Base-by-base conservation (phyloP, 2,329 filamentous ascomycete genomes). In the Diaporthe sp. region DNA sequence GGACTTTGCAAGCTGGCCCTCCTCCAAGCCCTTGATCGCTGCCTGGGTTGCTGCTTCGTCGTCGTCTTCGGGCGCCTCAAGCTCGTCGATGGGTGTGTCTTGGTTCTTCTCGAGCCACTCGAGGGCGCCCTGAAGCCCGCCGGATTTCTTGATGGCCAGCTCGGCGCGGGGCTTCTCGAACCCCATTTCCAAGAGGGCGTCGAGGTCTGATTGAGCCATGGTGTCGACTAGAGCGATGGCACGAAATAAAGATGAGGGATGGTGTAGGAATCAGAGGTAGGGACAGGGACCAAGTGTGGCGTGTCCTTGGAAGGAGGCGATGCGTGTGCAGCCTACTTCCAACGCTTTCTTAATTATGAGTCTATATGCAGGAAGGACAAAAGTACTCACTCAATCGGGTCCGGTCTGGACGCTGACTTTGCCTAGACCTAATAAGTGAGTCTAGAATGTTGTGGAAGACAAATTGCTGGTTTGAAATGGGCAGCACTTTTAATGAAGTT, bases 51-150 rank as follows among this genome's bases (percentile, higher is more conserved):
- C 76, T 4, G 78, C 88, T 4, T 89, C 85, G 39, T 88, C 88
- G 34, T 82, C 81, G 4, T 83, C 84, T 1, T 83, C 83, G 34
- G 84, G 82, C 20, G 79, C 80, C 78, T 94, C 90, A 77, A 98
- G 92, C 75, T 98, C 93, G 51, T 98, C 95, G 57, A 98, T 83
- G 1, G 94, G 89, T 80, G 94, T 98, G 84, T 98, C 95, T 83
- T 97, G 93, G 82, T 97, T 98, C 80, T 94, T 91, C 83, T 98
- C 96, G 1, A 99, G 90, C 97, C 97, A 99, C 86, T 98, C 94
- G 75, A 99, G 90, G 71, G 97, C 97, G 79, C 93, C 94, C 83
- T 97, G 93, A 63, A 98, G 86, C 75, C 94, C 94, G 77, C 95
- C 95, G 17, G 92, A 91, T 82, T 94, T 95, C 85, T 96, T 95